Evolutionary conservation across 1,139 yeast species (phyloP).

Genomic region (Candida buenavistaensis): DNA sequence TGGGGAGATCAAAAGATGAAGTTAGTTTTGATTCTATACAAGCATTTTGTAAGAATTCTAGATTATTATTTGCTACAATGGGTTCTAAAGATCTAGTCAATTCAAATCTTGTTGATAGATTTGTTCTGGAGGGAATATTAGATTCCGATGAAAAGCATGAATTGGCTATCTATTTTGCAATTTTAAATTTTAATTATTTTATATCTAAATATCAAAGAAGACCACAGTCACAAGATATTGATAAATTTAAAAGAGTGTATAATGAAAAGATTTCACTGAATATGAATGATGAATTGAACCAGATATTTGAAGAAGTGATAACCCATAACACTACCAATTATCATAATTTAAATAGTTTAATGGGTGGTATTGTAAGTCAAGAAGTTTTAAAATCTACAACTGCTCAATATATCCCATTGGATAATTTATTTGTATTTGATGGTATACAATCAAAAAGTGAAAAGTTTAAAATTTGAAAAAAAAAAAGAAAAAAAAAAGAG

Average conservation of each 20-base stretch:
- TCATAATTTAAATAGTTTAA: slow-evolving; percentile 40
- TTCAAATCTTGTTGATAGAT: slow-evolving; percentile 16
- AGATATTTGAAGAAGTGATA: slow-evolving; percentile 30
- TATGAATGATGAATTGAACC: slow-evolving; percentile 16
- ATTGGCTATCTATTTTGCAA: slow-evolving; percentile 35
- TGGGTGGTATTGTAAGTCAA: slow-evolving; percentile 81
- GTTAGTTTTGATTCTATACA: slow-evolving; percentile 40
- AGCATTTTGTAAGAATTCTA: slow-evolving; percentile 61
- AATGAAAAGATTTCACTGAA: slow-evolving; percentile 11
- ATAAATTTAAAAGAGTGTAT: slow-evolving; percentile 21
- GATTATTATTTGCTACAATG: slow-evolving; percentile 34
- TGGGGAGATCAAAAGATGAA: slow-evolving; percentile 24
- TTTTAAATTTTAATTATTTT: slow-evolving; percentile 31
- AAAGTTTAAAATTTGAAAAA: slow-evolving; percentile 42
- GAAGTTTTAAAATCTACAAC: slow-evolving; percentile 68
- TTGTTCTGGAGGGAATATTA: slow-evolving; percentile 10
- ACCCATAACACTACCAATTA: slow-evolving; percentile 31
- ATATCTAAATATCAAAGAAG: slow-evolving; percentile 16
- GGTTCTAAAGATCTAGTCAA: slow-evolving; percentile 30
- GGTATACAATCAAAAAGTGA: slow-evolving; percentile 57
- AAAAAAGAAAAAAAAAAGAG: slow-evolving; percentile 5
- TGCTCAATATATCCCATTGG: slow-evolving; percentile 71
- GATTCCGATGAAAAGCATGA: slow-evolving; percentile 21
- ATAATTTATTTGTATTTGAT: slow-evolving; percentile 66
- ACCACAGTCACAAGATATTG: slow-evolving; percentile 25